Percentiles rank a stretch among this genome's conserved stretches.
Conservation (phyloP, 1,284 basidiomycete genomes). For the Ustilago nuda region DNA sequence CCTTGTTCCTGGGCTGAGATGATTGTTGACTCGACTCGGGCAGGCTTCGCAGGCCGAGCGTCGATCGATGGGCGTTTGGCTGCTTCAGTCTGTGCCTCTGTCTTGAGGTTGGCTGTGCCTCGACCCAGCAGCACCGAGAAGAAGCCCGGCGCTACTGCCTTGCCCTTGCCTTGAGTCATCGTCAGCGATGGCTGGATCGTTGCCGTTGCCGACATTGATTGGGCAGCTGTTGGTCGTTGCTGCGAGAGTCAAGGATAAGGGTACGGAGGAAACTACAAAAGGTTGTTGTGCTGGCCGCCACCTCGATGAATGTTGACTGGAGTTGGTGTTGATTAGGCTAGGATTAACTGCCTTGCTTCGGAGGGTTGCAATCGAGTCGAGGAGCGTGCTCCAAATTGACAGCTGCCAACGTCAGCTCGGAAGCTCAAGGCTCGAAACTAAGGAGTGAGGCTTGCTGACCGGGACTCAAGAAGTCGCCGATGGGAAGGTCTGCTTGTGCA, state of each 20-base stretch:
- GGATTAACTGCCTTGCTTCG: no score
- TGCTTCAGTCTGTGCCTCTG: constrained; percentile 5
- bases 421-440: background rate
- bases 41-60: background rate
- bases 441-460: background rate
- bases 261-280: background rate
- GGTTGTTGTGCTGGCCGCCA: no score
- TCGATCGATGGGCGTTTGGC: constrained; percentile 12
- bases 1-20: background rate
- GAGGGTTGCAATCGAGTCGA: background rate
- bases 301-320: no score
- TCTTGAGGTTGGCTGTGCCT: constrained; percentile 10
- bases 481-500: constrained; percentile 7
- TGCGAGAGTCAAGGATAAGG: background rate
- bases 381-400: background rate
- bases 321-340: no score
- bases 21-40: background rate
- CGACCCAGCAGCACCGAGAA: constrained; percentile 41
- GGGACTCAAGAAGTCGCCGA: background rate
- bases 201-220: constrained; percentile 12
- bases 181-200: constrained; percentile 1
- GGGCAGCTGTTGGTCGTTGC: background rate
- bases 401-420: background rate
- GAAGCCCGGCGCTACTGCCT: constrained; percentile 27
- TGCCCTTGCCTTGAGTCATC: constrained; percentile 22